Conservation (phyloP, 2,329 filamentous ascomycete species). For the Aspergillus sp. region DNA sequence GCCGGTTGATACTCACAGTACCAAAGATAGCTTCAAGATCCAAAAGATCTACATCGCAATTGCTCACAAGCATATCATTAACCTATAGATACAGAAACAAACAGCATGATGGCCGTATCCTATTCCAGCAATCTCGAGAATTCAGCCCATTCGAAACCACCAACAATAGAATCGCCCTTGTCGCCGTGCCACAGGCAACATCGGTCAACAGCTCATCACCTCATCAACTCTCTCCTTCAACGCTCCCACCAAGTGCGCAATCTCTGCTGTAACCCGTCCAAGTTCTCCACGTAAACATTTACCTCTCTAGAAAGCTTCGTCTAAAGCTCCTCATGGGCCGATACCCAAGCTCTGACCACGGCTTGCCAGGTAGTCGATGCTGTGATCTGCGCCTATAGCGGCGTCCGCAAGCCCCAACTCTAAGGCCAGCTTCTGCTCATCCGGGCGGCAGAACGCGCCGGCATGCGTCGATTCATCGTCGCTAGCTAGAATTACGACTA, state of each 20-base stretch:
- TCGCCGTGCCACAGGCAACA: not conserved
- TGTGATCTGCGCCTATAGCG: not conserved
- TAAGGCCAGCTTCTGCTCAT: not conserved
- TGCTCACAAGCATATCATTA: not conserved
- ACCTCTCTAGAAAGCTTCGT: not conserved
- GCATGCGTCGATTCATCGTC: not conserved
- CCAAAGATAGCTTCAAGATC: too few relatives aligned
- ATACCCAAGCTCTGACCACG: too few relatives aligned
- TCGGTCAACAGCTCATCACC: not conserved
- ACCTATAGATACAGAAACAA: not conserved
- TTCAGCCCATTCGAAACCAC: not conserved
- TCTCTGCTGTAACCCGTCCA: not conserved
- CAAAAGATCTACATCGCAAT: too few relatives aligned
- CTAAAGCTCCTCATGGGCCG: not conserved
- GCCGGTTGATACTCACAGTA: too few relatives aligned
- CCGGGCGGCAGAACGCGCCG: not conserved
- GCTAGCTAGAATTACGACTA: too few relatives aligned
- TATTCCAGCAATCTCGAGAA: too few relatives aligned
- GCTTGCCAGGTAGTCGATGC: not conserved
- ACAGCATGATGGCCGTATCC: too few relatives aligned
- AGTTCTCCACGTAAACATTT: not conserved
- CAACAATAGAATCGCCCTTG: not conserved
- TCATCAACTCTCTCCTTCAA: not conserved
- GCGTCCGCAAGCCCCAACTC: not conserved
- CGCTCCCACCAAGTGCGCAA: not conserved